Evolutionary conservation across 306 rosid species (phyloP).

Genomic region (Ammopiptanthus mongolicus): DNA sequence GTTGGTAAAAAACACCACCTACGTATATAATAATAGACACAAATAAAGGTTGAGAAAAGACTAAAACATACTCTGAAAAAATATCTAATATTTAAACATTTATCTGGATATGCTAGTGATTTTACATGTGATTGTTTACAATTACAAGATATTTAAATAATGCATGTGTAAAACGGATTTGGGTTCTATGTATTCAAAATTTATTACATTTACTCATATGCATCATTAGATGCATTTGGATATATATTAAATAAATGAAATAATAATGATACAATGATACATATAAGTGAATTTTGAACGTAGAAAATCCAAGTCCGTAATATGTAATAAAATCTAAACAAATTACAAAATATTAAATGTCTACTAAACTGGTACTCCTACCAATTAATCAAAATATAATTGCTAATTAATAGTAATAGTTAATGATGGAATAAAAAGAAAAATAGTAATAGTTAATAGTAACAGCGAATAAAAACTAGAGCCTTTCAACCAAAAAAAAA

Average conservation of each 20-base stretch:
- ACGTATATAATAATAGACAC: background rate
- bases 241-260: too few relatives aligned
- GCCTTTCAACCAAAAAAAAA: too few relatives aligned
- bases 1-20: conserved; percentile 93
- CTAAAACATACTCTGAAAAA: background rate
- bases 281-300: too few relatives aligned
- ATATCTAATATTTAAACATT: background rate
- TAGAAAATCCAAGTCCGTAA: too few relatives aligned
- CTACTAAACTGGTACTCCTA: background rate
- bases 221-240: too few relatives aligned
- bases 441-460: background rate
- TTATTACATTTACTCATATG: too few relatives aligned
- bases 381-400: background rate
- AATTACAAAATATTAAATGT: too few relatives aligned
- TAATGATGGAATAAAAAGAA: too few relatives aligned
- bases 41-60: background rate
- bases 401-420: background rate
- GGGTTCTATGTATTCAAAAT: too few relatives aligned
- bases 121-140: background rate
- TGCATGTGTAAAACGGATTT: background rate
- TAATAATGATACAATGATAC: too few relatives aligned
- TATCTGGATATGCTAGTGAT: background rate
- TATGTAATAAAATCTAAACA: too few relatives aligned
- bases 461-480: background rate
- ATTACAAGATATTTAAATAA: background rate